These are phyloP conservation scores for Phytophthora hibernalis DNA, from an alignment of 352 stramenopile genomes.

Conservation along the genomic window DNA sequence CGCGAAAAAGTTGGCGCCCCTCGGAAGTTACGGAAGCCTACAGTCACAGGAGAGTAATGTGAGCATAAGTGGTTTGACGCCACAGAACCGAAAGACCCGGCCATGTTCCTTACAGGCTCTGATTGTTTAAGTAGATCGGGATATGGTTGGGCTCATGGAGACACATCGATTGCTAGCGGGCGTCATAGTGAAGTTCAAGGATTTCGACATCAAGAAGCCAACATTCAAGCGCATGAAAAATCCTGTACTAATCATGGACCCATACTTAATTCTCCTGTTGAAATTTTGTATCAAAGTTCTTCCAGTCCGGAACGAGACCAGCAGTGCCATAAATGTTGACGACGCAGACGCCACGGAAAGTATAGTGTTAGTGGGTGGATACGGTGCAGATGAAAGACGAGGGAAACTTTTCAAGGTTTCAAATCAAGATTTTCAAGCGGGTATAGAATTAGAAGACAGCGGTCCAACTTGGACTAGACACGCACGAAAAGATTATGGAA, in stretches of 20 bases:
- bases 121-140: no score
- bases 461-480: no score
- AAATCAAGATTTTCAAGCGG: no score
- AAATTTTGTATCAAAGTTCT: no score
- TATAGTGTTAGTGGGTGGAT: no score
- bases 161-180: background rate
- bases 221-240: slow-evolving; percentile 11
- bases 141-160: background rate
- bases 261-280: slow-evolving; percentile 27
- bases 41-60: background rate
- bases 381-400: no score
- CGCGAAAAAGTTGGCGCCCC: background rate
- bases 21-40: background rate
- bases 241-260: background rate
- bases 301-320: no score
- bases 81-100: background rate
- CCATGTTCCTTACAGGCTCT: slow-evolving; percentile 13
- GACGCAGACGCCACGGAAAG: no score
- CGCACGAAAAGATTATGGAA: no score
- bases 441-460: no score
- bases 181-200: slow-evolving; percentile 3
- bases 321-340: no score
- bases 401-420: no score
- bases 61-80: slow-evolving; percentile 7
- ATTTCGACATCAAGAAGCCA: slow-evolving; percentile 5